A percentile compares a stretch with the other conserved stretches of the same genome.
These are phyloP conservation scores for Penicillium macrosclerotiorum DNA, from an alignment of 495 filamentous ascomycete genomes.

Conservation along the genomic window DNA sequence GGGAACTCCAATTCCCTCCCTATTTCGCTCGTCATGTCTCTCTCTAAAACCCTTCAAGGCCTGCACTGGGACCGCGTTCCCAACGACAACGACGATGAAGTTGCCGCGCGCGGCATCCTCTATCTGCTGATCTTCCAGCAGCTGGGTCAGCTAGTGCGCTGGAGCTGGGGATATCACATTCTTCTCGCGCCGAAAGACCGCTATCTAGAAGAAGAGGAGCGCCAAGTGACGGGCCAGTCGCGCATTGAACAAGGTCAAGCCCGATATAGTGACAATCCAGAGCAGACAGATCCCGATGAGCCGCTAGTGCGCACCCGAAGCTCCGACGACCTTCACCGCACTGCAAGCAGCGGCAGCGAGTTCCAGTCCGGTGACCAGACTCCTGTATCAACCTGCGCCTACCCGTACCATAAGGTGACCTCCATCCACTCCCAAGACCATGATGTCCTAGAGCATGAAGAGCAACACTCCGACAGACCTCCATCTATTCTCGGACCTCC, in stretches of 20 bases:
- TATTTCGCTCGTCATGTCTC: constrained; percentile 90
- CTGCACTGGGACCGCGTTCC: constrained; percentile 90
- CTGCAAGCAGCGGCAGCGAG: constrained; percentile 18
- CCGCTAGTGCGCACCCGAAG: constrained; percentile 38
- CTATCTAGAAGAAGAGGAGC: constrained; percentile 60
- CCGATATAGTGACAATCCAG: constrained; percentile 62
- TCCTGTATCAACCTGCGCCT: constrained; percentile 34
- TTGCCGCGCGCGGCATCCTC: constrained; percentile 88
- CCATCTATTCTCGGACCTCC: constrained; percentile 32
- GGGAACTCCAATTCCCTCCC: constrained; percentile 98
- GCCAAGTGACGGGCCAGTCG: constrained; percentile 43
- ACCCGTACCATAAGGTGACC: constrained; percentile 38
- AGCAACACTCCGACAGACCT: constrained; percentile 23
- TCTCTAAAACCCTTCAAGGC: constrained; percentile 86
- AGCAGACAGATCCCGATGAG: constrained; percentile 44
- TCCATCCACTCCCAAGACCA: constrained; percentile 21
- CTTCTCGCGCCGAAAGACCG: constrained; percentile 73
- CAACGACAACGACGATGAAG: constrained; percentile 92
- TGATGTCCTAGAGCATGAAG: constrained; percentile 16
- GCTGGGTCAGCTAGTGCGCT: constrained; percentile 88
- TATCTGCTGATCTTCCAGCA: constrained; percentile 98
- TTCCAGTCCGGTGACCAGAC: constrained; percentile 45
- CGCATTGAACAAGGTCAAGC: constrained; percentile 61
- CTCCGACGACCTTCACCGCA: constrained; percentile 24
- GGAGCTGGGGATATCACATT: constrained; percentile 98